Evolutionary conservation across 768 basidiomycete species (phyloP).

Genomic region (Boletus rubroflammeus): DNA sequence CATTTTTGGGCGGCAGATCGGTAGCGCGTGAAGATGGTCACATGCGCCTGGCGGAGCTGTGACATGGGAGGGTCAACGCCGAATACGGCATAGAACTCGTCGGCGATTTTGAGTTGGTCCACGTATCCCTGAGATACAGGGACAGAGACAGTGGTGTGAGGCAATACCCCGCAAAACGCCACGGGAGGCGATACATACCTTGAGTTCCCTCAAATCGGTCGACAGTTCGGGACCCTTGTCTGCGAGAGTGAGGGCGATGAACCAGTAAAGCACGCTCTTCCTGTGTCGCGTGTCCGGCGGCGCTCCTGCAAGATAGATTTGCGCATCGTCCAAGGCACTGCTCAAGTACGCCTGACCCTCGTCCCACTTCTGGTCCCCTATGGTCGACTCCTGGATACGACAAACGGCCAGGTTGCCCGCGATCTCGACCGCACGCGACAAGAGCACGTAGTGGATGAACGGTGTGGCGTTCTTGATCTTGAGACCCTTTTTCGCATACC

Average conservation of each 20-base stretch:
- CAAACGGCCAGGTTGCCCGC: conserved; percentile 54
- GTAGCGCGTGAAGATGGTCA: conserved; percentile 48
- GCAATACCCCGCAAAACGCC: neutral
- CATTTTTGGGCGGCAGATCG: conserved; percentile 44
- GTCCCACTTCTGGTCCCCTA: conserved; percentile 46
- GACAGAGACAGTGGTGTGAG: neutral
- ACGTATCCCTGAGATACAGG: conserved; percentile 33
- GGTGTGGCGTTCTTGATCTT: conserved; percentile 52
- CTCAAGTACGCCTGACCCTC: conserved; percentile 59
- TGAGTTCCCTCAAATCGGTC: conserved; percentile 46
- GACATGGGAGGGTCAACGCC: conserved; percentile 48
- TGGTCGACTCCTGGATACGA: conserved; percentile 43
- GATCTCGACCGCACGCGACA: conserved; percentile 61
- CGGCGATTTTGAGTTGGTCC: conserved; percentile 45
- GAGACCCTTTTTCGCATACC: conserved; percentile 63
- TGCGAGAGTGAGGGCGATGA: conserved; percentile 49
- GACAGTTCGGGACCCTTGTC: conserved; percentile 50
- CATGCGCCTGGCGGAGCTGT: conserved; percentile 48
- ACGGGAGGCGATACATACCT: conserved; percentile 33
- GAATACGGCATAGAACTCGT: conserved; percentile 49
- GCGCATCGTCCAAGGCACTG: conserved; percentile 59
- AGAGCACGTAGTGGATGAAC: conserved; percentile 53
- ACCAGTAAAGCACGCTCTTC: conserved; percentile 59
- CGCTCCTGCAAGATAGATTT: conserved; percentile 49
- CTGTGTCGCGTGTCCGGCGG: conserved; percentile 62